Evolutionary conservation across 495 filamentous ascomycete species (phyloP).

Genomic region (Penicillium paxilli): DNA sequence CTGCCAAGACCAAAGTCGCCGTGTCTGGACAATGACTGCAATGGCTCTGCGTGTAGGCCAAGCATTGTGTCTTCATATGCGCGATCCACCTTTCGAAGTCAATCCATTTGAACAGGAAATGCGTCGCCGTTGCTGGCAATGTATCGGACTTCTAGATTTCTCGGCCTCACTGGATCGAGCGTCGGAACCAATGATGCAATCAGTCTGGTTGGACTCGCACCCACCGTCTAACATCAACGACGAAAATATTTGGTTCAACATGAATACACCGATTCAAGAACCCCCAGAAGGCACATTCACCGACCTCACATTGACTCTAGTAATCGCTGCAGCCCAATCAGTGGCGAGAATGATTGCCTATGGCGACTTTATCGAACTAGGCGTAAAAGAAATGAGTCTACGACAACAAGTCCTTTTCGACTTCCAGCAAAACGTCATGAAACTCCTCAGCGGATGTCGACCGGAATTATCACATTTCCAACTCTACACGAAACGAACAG

Average conservation of each 20-base stretch:
- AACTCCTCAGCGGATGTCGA: constrained; percentile 22
- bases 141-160: constrained; percentile 37
- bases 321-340: constrained; percentile 26
- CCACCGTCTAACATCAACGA: constrained; percentile 35
- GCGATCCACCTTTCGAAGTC: constrained; percentile 33
- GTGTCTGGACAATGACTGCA: constrained; percentile 61
- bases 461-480: constrained; percentile 28
- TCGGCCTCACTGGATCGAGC: constrained; percentile 35
- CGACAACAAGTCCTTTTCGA: constrained; percentile 30
- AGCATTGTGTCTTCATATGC: constrained; percentile 61
- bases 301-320: constrained; percentile 33
- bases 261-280: constrained; percentile 19
- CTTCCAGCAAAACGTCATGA: constrained; percentile 26
- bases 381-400: constrained; percentile 19
- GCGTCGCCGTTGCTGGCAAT: constrained; percentile 36
- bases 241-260: constrained; percentile 29
- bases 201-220: constrained; percentile 27
- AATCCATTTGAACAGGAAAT: constrained; percentile 35
- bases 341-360: constrained; percentile 29
- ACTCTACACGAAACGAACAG: constrained; percentile 24
- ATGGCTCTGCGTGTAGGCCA: constrained; percentile 69
- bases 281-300: constrained; percentile 28
- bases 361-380: constrained; percentile 25
- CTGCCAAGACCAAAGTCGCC: constrained; percentile 38
- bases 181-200: constrained; percentile 42